These are phyloP conservation scores for Hortaea sp. DNA, from an alignment of 2,329 filamentous ascomycete species.

Conservation along the genomic window DNA sequence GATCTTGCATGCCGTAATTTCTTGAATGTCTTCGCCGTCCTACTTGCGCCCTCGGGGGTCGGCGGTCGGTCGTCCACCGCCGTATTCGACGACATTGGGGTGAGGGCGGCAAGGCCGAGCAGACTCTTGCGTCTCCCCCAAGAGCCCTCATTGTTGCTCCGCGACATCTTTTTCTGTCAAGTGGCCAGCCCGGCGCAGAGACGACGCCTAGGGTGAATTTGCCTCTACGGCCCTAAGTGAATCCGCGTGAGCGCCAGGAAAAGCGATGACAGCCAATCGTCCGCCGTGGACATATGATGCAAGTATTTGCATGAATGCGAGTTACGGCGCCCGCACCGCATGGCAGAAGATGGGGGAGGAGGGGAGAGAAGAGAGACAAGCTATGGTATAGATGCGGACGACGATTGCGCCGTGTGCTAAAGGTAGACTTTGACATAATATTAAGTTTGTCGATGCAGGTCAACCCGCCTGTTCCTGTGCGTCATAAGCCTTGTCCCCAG, in stretches of 20 bases:
- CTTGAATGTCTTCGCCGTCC: constrained; percentile 14
- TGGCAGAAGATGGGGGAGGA: neutral
- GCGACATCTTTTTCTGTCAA: constrained; percentile 8
- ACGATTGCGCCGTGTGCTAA: no score
- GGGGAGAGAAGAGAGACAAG: neutral
- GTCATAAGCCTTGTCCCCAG: no score
- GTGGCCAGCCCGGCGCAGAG: no score
- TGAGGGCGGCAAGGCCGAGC: constrained; percentile 24
- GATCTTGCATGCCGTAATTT: constrained; percentile 16
- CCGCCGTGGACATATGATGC: neutral
- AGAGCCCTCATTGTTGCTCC: constrained; percentile 20
- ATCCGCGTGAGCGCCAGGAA: neutral
- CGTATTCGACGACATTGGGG: neutral
- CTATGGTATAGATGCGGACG: no score
- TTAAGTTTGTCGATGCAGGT: no score
- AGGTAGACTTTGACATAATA: no score
- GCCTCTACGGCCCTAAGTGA: neutral
- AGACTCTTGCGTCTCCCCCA: constrained; percentile 22
- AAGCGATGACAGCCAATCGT: neutral
- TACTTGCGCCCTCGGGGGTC: constrained; percentile 3
- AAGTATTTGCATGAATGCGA: neutral
- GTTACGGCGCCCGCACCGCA: constrained; percentile 1
- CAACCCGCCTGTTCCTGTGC: no score
- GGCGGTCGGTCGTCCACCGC: constrained; percentile 5
- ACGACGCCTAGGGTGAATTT: neutral